Base-by-base conservation (phyloP, 208 protist species). In the Trypanosoma mega region DNA sequence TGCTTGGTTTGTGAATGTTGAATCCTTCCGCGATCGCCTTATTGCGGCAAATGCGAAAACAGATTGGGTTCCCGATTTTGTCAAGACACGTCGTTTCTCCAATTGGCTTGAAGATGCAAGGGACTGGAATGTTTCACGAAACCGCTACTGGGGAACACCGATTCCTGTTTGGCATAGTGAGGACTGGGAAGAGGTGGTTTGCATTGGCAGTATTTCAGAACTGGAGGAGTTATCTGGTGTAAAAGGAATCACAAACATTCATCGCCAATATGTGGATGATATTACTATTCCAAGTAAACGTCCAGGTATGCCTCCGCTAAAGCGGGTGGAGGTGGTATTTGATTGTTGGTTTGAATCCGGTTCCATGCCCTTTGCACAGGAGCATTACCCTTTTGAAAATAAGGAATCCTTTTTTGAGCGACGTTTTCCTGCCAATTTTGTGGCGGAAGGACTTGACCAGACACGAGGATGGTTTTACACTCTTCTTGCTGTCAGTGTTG, bases 271-370 rank as follows among this genome's bases (percentile, higher is more conserved):
- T 56, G 90, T 99, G 20, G 99, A 99, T 74, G 45, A 99, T 36
- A 90, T 99, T 61, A 98, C 92, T 23, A 99, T 99, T 74, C 98
- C 98, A 21, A 98, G 94, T 31, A 85, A 93, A 68, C 76, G 87
- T 16, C 93, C 90, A 45, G 93, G 89, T 29, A 81, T 87, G 68
- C 72, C 78, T 8, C 86, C 82, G 12, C 80, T 99, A 30, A 72
- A 78, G 30, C 93, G 98, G 60, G 90, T 99, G 16, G 67, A 74
- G 18, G 96, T 99, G 67, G 99, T 99, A 12, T 99, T 99, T 75
- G 99, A 99, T 87, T 99, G 99, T 94, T 99, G 99, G 99, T 99
- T 99, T 78, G 99, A 99, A 87, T 90, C 79, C 29, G 93, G 91
- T 44, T 98, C 94, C 7, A 99, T 99, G 99, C 98, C 99, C 53